Conservation (phyloP, 441 rosid species). For the Kokia cookei region DNA sequence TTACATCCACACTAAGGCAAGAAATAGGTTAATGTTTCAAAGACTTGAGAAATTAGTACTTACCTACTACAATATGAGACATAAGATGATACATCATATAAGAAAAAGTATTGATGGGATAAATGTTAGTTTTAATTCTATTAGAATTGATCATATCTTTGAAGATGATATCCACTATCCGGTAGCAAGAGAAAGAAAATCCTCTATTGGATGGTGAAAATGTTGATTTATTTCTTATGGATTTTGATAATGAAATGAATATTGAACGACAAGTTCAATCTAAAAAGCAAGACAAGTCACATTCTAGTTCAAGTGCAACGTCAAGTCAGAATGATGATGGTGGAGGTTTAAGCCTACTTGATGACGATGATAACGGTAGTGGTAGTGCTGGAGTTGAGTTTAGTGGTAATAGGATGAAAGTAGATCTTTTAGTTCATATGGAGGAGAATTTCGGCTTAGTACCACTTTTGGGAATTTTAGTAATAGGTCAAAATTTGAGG, state of each 20-base stretch:
- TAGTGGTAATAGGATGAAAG: background rate
- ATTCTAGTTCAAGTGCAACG: background rate
- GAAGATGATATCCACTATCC: background rate
- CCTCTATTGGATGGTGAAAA: background rate
- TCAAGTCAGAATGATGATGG: background rate
- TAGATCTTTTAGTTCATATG: background rate
- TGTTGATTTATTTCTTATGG: background rate
- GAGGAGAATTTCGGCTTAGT: background rate
- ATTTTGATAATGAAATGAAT: background rate
- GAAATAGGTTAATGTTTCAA: background rate
- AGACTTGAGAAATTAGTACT: background rate
- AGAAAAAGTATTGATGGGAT: background rate
- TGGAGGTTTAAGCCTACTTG: background rate
- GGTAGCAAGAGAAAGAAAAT: background rate
- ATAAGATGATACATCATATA: background rate
- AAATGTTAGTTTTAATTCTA: background rate
- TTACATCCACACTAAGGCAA: background rate
- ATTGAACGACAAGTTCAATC: background rate
- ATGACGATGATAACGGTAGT: background rate
- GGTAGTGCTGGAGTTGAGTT: background rate
- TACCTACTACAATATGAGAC: background rate
- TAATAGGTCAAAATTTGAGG: background rate
- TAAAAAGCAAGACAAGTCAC: background rate
- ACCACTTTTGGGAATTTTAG: background rate
- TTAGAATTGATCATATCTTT: background rate